Percentiles rank a stretch among this genome's conserved stretches.
Conservation (phyloP, 2,329 filamentous ascomycete species). For the Cordyceps farinosa region DNA sequence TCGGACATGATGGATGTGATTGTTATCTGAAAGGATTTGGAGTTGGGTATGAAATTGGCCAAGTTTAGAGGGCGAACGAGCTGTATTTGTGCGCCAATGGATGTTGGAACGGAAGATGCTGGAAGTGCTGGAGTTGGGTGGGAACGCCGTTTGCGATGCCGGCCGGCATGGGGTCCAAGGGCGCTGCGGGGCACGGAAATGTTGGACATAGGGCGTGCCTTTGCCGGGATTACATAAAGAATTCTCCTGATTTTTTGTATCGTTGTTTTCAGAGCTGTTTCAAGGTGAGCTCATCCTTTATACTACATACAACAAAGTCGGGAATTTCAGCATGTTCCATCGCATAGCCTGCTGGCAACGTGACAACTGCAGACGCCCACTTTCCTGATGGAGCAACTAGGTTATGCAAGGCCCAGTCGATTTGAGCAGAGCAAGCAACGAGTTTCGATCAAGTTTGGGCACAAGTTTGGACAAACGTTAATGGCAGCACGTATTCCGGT, state of each 20-base stretch:
- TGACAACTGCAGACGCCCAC: not conserved
- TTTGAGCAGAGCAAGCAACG: too few relatives aligned
- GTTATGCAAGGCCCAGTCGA: too few relatives aligned
- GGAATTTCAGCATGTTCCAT: not conserved
- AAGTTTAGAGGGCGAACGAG: not conserved
- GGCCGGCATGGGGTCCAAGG: slow-evolving; percentile 9
- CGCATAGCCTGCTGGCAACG: not conserved
- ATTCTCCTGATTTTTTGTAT: not conserved
- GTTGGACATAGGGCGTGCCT: slow-evolving; percentile 3
- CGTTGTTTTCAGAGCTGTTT: not conserved
- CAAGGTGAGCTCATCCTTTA: not conserved
- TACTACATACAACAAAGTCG: not conserved
- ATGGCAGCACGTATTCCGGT: too few relatives aligned
- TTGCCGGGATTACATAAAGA: not conserved
- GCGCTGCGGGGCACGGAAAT: slow-evolving; percentile 8
- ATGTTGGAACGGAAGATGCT: not conserved
- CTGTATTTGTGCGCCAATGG: not conserved
- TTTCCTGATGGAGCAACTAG: not conserved
- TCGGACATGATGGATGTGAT: not conserved
- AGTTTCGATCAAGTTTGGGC: too few relatives aligned
- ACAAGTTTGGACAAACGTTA: too few relatives aligned
- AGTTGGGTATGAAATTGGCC: not conserved
- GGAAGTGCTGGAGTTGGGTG: not conserved
- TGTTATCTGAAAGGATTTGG: not conserved
- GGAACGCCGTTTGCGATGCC: slow-evolving; percentile 11